Conservation (phyloP, 2,329 filamentous ascomycete species). For the Magnaporthiopsis rhizophila region DNA sequence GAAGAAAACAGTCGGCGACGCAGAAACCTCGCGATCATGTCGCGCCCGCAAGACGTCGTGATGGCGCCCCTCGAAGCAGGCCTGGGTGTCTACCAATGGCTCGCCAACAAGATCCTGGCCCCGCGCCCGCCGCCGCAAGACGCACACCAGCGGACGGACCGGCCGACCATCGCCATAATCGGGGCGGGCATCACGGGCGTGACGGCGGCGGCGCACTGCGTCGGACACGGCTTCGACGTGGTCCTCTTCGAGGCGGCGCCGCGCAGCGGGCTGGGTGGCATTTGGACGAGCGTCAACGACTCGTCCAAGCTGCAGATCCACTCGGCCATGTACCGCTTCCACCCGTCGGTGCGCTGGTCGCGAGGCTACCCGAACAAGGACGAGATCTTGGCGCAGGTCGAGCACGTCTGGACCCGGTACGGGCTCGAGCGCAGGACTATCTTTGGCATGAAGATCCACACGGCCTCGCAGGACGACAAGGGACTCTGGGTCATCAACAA, state of each 20-base stretch:
- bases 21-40: background rate
- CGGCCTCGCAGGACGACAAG: constrained; percentile 43
- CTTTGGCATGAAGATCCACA: constrained; percentile 63
- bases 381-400: constrained; percentile 67
- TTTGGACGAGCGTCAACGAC: constrained; percentile 50
- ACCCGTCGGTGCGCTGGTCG: constrained; percentile 68
- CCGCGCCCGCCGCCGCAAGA: constrained; percentile 55
- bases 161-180: constrained; percentile 61
- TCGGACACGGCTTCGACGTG: constrained; percentile 79
- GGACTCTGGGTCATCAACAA: constrained; percentile 70
- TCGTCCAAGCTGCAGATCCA: constrained; percentile 45
- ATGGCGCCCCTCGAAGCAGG: constrained; percentile 46
- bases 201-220: constrained; percentile 71
- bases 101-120: constrained; percentile 57
- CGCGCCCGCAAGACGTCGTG: constrained; percentile 1
- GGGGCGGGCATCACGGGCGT: constrained; percentile 68
- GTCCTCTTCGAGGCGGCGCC: constrained; percentile 67
- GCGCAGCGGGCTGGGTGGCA: constrained; percentile 62
- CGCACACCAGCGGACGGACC: constrained; percentile 49
- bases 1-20: background rate
- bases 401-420: constrained; percentile 67
- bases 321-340: constrained; percentile 81
- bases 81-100: constrained; percentile 58
- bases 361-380: constrained; percentile 69
- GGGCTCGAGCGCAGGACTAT: constrained; percentile 60